phyloP scores from a whole-genome alignment of 208 protist genomes.

The Porcisia hertigi region DNA sequence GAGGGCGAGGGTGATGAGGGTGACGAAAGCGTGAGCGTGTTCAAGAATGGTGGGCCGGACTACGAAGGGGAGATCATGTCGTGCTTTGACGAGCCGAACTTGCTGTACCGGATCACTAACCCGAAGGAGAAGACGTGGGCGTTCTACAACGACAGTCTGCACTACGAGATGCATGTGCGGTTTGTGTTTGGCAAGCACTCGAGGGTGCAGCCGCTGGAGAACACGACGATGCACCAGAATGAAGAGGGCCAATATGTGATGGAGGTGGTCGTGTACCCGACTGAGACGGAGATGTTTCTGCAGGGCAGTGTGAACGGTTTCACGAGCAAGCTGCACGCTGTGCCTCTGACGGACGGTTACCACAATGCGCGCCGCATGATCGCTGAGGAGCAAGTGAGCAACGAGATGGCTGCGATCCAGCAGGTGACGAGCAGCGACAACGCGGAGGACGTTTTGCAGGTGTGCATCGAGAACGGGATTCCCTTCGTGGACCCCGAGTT shows the following conservation, averaged over 20 bases:
- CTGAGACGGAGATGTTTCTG: slow-evolving; percentile 69
- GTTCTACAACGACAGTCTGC: slow-evolving; percentile 80
- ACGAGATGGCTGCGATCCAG: slow-evolving; percentile 52
- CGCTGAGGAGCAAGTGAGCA: slow-evolving; percentile 28
- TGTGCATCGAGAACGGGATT: slow-evolving; percentile 57
- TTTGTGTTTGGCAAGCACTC: slow-evolving; percentile 76
- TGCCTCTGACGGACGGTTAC: slow-evolving; percentile 63
- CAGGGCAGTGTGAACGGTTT: slow-evolving; percentile 62
- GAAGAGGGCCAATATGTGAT: slow-evolving; percentile 42
- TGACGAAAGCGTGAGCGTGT: slow-evolving; percentile 19
- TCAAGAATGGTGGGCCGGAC: slow-evolving; percentile 72
- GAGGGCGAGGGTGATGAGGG: slow-evolving; percentile 41
- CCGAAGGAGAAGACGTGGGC: slow-evolving; percentile 68
- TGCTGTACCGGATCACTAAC: slow-evolving; percentile 79
- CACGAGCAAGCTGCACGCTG: slow-evolving; percentile 64
- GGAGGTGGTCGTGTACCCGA: slow-evolving; percentile 71
- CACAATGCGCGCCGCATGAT: slow-evolving; percentile 37
- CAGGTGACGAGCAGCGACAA: slow-evolving; percentile 39
- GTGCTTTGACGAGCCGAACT: slow-evolving; percentile 80
- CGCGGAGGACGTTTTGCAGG: slow-evolving; percentile 57
- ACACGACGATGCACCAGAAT: slow-evolving; percentile 48
- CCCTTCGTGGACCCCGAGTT: slow-evolving; percentile 82
- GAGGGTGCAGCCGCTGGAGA: slow-evolving; percentile 55
- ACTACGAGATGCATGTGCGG: slow-evolving; percentile 77
- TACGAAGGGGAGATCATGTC: slow-evolving; percentile 59